A percentile compares a stretch with the other conserved stretches of the same genome.
Conservation (phyloP, 768 basidiomycete genomes). For the Bullera alba region DNA sequence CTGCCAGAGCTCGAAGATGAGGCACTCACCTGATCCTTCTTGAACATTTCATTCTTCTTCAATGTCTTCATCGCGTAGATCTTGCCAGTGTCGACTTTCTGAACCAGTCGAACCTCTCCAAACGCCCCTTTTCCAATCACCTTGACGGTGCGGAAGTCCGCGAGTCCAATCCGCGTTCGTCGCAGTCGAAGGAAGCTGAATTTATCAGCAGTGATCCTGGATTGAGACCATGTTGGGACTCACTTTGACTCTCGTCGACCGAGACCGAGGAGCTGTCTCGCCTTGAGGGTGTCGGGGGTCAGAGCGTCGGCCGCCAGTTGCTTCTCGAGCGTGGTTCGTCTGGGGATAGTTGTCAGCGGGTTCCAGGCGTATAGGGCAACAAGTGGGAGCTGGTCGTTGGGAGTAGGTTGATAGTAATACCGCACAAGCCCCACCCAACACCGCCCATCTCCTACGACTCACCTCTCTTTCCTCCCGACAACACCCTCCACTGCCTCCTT, state of each 20-base stretch:
- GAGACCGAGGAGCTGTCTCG: constrained; percentile 37
- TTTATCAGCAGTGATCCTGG: background rate
- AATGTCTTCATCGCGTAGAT: constrained; percentile 99
- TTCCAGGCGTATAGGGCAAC: no score
- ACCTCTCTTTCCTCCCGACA: constrained; percentile 89
- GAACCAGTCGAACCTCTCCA: constrained; percentile 93
- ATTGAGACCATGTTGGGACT: constrained; percentile 4
- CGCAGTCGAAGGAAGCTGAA: constrained; percentile 78
- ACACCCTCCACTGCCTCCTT: constrained; percentile 94
- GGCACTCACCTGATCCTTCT: constrained; percentile 81
- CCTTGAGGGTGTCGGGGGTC: constrained; percentile 39
- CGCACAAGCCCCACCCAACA: background rate
- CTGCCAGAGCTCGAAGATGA: background rate
- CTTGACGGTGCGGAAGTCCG: constrained; percentile 93
- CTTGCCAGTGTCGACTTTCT: constrained; percentile 93
- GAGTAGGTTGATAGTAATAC: no score
- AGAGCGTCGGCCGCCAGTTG: constrained; percentile 32
- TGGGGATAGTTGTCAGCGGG: no score
- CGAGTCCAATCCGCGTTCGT: constrained; percentile 80
- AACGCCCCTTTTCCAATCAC: constrained; percentile 99
- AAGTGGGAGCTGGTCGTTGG: no score
- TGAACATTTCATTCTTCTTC: constrained; percentile 97
- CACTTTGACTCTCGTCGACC: constrained; percentile 43
- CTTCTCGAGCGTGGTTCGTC: constrained; percentile 40
- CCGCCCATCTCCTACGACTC: constrained; percentile 15